These are phyloP conservation scores for Globisporangium megalacanthum DNA, from an alignment of 352 stramenopile species.

Conservation along the genomic window DNA sequence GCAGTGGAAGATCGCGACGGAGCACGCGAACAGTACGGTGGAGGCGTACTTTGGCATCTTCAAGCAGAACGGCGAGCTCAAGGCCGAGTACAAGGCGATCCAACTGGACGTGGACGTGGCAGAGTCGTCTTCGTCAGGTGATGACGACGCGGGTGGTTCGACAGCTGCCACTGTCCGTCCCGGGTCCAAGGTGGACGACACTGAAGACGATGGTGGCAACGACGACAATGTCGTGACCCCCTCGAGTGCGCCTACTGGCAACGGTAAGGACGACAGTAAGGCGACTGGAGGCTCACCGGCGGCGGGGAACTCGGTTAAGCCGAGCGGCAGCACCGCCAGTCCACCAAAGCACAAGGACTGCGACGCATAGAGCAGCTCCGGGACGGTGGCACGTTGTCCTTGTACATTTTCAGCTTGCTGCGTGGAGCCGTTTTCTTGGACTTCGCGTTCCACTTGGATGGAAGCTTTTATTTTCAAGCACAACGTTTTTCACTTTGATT, in stretches of 20 bases:
- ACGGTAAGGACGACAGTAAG: background rate
- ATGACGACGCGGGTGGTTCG: background rate
- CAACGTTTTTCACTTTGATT: too few species aligned
- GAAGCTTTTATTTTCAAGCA: too few species aligned
- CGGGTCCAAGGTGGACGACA: background rate
- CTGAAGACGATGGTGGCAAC: background rate
- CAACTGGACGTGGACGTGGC: slow-evolving; percentile 22
- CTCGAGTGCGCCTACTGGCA: background rate
- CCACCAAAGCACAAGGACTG: slow-evolving; percentile 9
- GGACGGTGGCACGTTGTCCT: too few species aligned
- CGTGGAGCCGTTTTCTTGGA: too few species aligned
- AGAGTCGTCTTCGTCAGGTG: background rate
- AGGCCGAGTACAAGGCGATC: slow-evolving; percentile 30
- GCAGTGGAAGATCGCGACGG: slow-evolving; percentile 47
- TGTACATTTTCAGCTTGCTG: too few species aligned
- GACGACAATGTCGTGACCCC: background rate
- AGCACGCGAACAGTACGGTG: slow-evolving; percentile 46
- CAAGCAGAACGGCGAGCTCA: slow-evolving; percentile 38
- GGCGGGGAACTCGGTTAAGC: background rate
- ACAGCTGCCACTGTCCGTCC: background rate
- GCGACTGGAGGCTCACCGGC: background rate
- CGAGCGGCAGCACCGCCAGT: background rate
- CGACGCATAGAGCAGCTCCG: slow-evolving; percentile 1
- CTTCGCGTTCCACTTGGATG: too few species aligned
- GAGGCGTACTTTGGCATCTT: slow-evolving; percentile 74